These are phyloP conservation scores for Candida anutae DNA, from an alignment of 1,139 yeast species.

Conservation along the genomic window DNA sequence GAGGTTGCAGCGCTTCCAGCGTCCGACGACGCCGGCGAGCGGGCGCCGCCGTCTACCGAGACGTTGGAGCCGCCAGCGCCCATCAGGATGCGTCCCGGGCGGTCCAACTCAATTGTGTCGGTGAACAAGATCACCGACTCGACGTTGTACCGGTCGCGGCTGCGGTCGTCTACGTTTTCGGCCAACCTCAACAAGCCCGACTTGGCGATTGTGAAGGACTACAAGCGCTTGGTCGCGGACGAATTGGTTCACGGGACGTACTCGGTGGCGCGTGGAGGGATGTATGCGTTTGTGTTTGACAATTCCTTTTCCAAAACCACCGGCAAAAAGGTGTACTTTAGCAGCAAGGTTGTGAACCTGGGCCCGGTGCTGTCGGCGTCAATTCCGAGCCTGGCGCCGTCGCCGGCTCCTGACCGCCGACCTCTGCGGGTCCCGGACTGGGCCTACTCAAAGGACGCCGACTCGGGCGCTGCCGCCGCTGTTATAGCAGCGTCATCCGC, in stretches of 20 bases:
- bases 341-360: slow-evolving; percentile 32
- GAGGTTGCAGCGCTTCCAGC: no score
- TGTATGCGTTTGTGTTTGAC: slow-evolving; percentile 85
- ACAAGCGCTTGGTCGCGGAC: slow-evolving; percentile 39
- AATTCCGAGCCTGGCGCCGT: background rate
- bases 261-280: slow-evolving; percentile 49
- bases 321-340: slow-evolving; percentile 72
- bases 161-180: slow-evolving; percentile 28
- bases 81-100: slow-evolving; percentile 9
- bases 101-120: slow-evolving; percentile 30
- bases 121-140: slow-evolving; percentile 31
- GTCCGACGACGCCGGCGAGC: background rate
- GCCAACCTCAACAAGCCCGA: slow-evolving; percentile 30
- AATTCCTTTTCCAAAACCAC: slow-evolving; percentile 84
- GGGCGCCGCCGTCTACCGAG: background rate
- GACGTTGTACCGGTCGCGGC: slow-evolving; percentile 24
- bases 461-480: background rate
- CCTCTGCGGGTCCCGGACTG: no score
- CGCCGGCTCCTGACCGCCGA: background rate
- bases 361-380: background rate
- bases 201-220: slow-evolving; percentile 31
- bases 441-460: background rate
- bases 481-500: background rate
- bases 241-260: slow-evolving; percentile 58
- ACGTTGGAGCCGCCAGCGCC: background rate